Evolutionary conservation across 495 filamentous ascomycete species (phyloP).

Genomic region (Xylaria longipes): DNA sequence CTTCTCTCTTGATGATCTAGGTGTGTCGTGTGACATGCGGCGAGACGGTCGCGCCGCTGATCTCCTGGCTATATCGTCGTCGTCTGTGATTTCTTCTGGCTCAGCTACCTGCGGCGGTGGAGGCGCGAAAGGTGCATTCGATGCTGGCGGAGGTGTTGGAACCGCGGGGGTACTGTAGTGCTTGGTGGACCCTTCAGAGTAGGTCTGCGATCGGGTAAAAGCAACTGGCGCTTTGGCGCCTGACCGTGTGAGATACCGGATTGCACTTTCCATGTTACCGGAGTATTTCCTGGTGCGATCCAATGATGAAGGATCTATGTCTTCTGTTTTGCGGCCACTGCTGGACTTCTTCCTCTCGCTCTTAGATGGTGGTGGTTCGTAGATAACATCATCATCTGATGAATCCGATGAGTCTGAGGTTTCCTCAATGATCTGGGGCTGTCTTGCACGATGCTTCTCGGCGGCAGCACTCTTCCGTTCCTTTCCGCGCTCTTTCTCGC

Average conservation of each 20-base stretch:
- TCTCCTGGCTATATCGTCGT: conserved; percentile 39
- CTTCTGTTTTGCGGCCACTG: conserved; percentile 46
- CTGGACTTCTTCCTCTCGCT: conserved; percentile 51
- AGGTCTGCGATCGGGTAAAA: conserved; percentile 40
- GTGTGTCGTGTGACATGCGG: conserved; percentile 50
- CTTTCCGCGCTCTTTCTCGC: conserved; percentile 39
- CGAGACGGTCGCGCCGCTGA: conserved; percentile 44
- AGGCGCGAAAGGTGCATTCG: conserved; percentile 31
- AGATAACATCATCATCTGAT: conserved; percentile 40
- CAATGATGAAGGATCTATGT: conserved; percentile 26
- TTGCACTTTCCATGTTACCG: conserved; percentile 33
- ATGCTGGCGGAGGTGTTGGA: conserved; percentile 40
- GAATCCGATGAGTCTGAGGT: conserved; percentile 24
- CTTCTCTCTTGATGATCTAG: conserved; percentile 45
- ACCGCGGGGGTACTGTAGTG: conserved; percentile 45
- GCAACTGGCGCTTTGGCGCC: conserved; percentile 31
- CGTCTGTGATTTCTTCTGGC: conserved; percentile 31
- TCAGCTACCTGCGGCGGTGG: conserved; percentile 29
- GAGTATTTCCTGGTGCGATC: conserved; percentile 40
- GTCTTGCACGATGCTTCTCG: conserved; percentile 46
- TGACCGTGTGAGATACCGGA: conserved; percentile 37
- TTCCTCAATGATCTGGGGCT: conserved; percentile 42
- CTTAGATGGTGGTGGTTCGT: conserved; percentile 32
- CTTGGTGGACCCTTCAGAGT: conserved; percentile 30
- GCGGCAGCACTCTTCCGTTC: conserved; percentile 30